Evolutionary conservation across 2,329 filamentous ascomycete genomes (phyloP).

Genomic region (Curvularia spicifera): DNA sequence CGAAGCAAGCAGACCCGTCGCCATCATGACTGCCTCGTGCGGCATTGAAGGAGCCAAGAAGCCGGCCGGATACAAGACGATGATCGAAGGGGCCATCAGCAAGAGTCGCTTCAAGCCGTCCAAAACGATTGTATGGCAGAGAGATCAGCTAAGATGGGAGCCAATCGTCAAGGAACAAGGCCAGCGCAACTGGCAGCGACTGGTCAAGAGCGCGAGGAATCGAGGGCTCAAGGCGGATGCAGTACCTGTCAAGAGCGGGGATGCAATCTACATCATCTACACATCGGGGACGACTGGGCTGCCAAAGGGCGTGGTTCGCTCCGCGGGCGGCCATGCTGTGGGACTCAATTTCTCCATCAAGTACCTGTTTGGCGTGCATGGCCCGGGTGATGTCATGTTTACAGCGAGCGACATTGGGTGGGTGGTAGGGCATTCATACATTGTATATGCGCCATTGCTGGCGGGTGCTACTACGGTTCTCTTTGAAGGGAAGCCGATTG

Average conservation of each 20-base stretch:
- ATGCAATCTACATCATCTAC: conserved; percentile 89
- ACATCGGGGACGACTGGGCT: conserved; percentile 82
- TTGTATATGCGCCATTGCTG: conserved; percentile 85
- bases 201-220: conserved; percentile 73
- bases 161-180: conserved; percentile 69
- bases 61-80: conserved; percentile 73
- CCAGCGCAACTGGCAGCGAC: conserved; percentile 78
- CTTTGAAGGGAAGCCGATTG: conserved; percentile 93
- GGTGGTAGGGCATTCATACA: conserved; percentile 80
- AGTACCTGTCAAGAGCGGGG: conserved; percentile 78
- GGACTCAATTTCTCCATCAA: conserved; percentile 81
- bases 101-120: conserved; percentile 73
- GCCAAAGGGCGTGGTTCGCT: conserved; percentile 82
- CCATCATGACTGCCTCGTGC: conserved; percentile 86
- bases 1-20: conserved; percentile 76
- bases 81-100: conserved; percentile 75
- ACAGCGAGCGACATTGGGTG: conserved; percentile 89
- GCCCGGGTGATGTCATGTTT: conserved; percentile 82
- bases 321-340: conserved; percentile 86
- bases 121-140: conserved; percentile 82
- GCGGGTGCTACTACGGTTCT: conserved; percentile 84
- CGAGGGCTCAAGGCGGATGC: conserved; percentile 73
- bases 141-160: conserved; percentile 77
- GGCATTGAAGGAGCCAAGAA: conserved; percentile 88
- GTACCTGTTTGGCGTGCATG: conserved; percentile 81